Evolutionary conservation across 176 grass and related monocot genomes (phyloP), one percentile per base, ranked within the genome.

Genomic region (Bolboschoenus planiculmis): DNA sequence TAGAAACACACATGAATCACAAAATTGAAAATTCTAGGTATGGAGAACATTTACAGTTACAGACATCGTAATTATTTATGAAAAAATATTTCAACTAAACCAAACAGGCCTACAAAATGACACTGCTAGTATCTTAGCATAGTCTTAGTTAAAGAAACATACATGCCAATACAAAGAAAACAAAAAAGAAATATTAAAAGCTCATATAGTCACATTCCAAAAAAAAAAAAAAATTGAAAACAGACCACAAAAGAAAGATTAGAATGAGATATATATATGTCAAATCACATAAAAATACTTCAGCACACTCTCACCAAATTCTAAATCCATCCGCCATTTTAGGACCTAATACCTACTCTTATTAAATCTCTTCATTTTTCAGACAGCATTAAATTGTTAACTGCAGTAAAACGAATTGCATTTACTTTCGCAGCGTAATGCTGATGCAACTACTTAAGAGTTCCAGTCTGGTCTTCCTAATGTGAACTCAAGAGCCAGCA

Each of bases 391-490:
- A 14, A 61, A 58, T 81, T 81, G 78, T 63, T 81, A 81, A 81
- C 7, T 27, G 39, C 2, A 4, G 78, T 81, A 59, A 59, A 6
- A 37, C 7, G 57, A 59, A 20, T 35, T 33, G 61, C 30, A 64
- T 64, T 13, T 14, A 11, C 10, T 63, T 13, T 33, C 33, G 4
- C 40, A 9, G 68, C 10, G 27, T 26, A 68, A 46, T 27, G 21
- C 3, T 44, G 21, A 39, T 26, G 39, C 67, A 72, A 44, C 39
- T 26, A 47, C 67, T 74, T 46, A 60, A 62, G 56, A 63, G 18
- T 44, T 62, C 84, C 84, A 85, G 46, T 78, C 73, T 54, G 84
- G 84, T 78, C 84, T 85, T 59, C 84, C 84, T 46, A 85, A 78
- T 5, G 84, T 85, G 84, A 85, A 85, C 56, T 85, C 84, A 2